Base-by-base conservation (phyloP, 2,329 filamentous ascomycete genomes). In the Colletotrichum cereale region DNA sequence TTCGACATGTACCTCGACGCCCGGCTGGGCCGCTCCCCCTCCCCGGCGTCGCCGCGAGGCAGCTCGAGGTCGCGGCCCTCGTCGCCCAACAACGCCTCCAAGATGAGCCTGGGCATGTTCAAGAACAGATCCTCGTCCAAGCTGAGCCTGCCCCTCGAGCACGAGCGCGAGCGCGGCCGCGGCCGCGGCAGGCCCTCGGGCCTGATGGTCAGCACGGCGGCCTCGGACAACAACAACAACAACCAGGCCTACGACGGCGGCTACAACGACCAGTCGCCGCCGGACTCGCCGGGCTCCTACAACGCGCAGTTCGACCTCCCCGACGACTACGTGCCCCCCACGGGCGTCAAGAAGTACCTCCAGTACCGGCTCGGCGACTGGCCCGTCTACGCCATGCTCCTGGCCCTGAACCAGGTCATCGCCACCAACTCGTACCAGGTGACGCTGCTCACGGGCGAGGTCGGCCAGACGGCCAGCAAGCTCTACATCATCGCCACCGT, bases 391-490 rank as follows among this genome's bases (percentile, higher is more conserved):
- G 86, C 88, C 2, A 84, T 91, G 73, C 83, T 91, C 42, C 84
- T 91, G 24, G 89, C 88, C 18, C 82, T 90, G 42, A 88, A 89
- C 40, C 89, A 91, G 76, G 88, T 91, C 73, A 87, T 91, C 61
- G 88, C 90, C 1, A 88, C 89, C 67, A 91, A 91, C 79, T 91
- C 89, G 0, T 91, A 91, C 79, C 90, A 92, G 76, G 89, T 92
- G 75, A 91, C 89, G 0, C 83, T 92, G n/a, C 83, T 92, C 34
- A 90, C 89, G 0, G 90, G 90, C n/a, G 86, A 90, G 75, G 83
- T 89, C 36, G 89, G 88, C 67, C 85, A 91, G 77, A 85, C 86
- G 1, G 87, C 89, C 6, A 79, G 81, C 42, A 88, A 90, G 75
- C 82, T 92, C 1, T 92, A 92, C 79, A 83, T 85, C 62, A 86